A percentile compares a stretch with the other conserved stretches of the same genome.
phyloP scores from a whole-genome alignment of 306 rosid species.

The Vigna reflexopilosa region DNA sequence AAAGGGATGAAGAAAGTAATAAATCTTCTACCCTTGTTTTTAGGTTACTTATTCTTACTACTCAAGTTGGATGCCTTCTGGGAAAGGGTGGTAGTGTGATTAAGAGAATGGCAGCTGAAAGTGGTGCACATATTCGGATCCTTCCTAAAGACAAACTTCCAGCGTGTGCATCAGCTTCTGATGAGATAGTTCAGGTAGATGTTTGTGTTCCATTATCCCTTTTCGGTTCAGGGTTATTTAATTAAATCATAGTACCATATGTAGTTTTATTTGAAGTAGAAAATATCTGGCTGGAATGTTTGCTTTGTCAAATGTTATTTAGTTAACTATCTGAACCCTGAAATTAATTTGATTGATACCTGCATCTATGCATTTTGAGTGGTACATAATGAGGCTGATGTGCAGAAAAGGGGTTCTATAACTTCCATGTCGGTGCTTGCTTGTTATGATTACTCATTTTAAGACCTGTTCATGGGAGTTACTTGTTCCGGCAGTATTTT shows the following conservation, averaged over 20 bases:
- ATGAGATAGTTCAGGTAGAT: slow-evolving; percentile 91
- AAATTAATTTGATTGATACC: slow-evolving; percentile 4
- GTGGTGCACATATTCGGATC: slow-evolving; percentile 89
- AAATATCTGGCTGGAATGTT: slow-evolving; percentile 5
- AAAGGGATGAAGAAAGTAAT: slow-evolving; percentile 54
- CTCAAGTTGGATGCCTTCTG: slow-evolving; percentile 87
- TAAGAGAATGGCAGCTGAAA: slow-evolving; percentile 85
- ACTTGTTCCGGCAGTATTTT: slow-evolving; percentile 33
- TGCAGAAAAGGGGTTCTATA: not conserved
- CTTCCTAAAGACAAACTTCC: slow-evolving; percentile 91
- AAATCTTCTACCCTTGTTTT: slow-evolving; percentile 54
- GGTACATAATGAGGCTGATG: slow-evolving; percentile 8
- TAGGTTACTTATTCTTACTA: slow-evolving; percentile 76
- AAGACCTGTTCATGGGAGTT: not conserved
- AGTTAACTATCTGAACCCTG: not conserved
- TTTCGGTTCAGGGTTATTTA: not conserved
- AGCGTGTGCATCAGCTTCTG: slow-evolving; percentile 60
- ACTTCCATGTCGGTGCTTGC: slow-evolving; percentile 29
- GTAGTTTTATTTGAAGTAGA: not conserved
- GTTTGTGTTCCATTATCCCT: not conserved
- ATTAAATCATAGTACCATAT: not conserved
- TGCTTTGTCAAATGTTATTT: slow-evolving; percentile 23
- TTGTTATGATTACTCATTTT: slow-evolving; percentile 5
- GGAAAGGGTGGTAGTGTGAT: slow-evolving; percentile 94
- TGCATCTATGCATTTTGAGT: slow-evolving; percentile 13